Evolutionary conservation across 2,329 filamentous ascomycete genomes (phyloP).

Genomic region (Onygenales sp.): DNA sequence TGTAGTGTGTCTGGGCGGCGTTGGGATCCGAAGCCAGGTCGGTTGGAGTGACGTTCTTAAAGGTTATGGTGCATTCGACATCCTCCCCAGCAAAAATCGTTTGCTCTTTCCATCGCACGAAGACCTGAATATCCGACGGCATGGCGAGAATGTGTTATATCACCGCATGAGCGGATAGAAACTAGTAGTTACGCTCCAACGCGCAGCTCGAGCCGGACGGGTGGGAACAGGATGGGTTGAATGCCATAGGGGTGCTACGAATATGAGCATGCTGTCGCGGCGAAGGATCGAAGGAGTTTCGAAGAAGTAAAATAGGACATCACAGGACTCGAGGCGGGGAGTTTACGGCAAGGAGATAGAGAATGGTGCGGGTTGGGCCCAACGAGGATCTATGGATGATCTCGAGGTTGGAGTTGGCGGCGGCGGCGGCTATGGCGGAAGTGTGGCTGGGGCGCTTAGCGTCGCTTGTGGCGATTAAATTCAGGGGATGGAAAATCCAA

Average conservation of each 20-base stretch:
- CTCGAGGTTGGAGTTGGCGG: not conserved
- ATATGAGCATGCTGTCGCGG: slow-evolving; percentile 21
- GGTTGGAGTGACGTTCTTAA: slow-evolving; percentile 66
- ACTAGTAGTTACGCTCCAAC: not conserved
- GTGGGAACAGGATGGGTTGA: slow-evolving; percentile 5
- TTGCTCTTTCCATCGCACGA: slow-evolving; percentile 87
- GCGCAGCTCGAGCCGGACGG: not conserved
- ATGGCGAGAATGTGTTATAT: slow-evolving; percentile 6
- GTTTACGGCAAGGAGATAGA: not conserved
- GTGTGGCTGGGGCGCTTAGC: not conserved
- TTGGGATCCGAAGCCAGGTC: slow-evolving; percentile 22
- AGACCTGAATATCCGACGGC: slow-evolving; percentile 78
- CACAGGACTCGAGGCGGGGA: not conserved
- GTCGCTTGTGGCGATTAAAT: not conserved
- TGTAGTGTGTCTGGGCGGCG: slow-evolving; percentile 23
- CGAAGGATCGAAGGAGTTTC: slow-evolving; percentile 4
- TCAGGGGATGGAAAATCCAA: not conserved
- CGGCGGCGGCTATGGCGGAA: not conserved
- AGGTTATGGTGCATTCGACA: slow-evolving; percentile 90
- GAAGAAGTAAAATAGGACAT: slow-evolving; percentile 7
- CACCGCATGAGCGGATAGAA: slow-evolving; percentile 2
- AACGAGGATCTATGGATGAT: not conserved
- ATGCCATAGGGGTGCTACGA: slow-evolving; percentile 9
- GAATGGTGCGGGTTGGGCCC: not conserved
- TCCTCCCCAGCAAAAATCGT: slow-evolving; percentile 95